A percentile compares a stretch with the other conserved stretches of the same genome.
These are phyloP conservation scores for Solanum habrochaites DNA, from an alignment of 257 asterid species.

Conservation along the genomic window DNA sequence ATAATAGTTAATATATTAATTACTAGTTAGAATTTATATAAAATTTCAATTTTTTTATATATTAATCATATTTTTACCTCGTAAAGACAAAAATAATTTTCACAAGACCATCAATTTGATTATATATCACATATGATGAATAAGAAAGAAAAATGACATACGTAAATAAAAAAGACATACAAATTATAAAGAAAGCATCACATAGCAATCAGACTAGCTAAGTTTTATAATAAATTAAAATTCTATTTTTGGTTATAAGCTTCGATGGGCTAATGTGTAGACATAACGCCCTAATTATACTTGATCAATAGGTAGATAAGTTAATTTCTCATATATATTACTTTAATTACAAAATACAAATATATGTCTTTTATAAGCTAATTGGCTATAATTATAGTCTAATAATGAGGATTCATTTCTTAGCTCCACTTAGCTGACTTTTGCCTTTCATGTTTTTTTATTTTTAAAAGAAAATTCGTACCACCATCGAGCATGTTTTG, in stretches of 20 bases:
- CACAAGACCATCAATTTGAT: not conserved
- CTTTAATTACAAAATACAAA: not conserved
- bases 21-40: not conserved
- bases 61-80: not conserved
- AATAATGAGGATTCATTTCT: not conserved
- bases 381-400: not conserved
- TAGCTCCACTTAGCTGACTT: not conserved
- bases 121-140: not conserved
- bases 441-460: not conserved
- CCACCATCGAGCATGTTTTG: not conserved
- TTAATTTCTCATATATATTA: not conserved
- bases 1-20: not conserved
- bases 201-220: not conserved
- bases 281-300: not conserved
- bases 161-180: not conserved
- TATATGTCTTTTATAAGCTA: not conserved
- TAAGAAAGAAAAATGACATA: not conserved
- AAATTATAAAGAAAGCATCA: not conserved
- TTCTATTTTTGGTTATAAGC: not conserved
- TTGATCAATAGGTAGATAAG: not conserved
- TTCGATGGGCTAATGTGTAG: not conserved
- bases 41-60: not conserved
- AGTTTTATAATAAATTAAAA: not conserved
- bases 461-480: not conserved
- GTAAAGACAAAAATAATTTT: not conserved